Conservation (phyloP, 305 asterid genomes). For the Fraxinus albicans region DNA sequence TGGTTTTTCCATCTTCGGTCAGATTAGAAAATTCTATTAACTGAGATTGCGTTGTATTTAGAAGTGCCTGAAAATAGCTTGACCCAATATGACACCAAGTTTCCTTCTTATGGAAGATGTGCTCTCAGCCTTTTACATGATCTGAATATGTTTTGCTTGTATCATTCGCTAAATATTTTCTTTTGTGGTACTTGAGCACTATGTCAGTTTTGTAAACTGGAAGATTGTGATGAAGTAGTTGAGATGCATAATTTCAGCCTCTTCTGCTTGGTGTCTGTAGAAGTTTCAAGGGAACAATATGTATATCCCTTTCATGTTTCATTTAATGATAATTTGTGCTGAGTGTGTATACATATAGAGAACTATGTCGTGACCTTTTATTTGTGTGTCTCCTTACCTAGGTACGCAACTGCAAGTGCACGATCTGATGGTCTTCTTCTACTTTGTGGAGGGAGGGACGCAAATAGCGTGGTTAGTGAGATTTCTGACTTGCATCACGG, state of each 20-base stretch:
- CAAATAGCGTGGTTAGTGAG: slow-evolving; percentile 86
- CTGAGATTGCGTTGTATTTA: neutral
- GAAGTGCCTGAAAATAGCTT: neutral
- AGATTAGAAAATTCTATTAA: neutral
- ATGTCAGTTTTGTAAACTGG: neutral
- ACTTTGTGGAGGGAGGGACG: slow-evolving; percentile 99
- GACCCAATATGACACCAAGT: neutral
- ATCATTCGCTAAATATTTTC: neutral
- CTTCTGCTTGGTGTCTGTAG: neutral
- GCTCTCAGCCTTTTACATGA: slow-evolving; percentile 1
- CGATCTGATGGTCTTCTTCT: slow-evolving; percentile 99
- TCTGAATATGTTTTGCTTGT: neutral
- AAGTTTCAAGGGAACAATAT: neutral
- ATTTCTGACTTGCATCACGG: slow-evolving; percentile 10
- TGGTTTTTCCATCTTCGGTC: neutral
- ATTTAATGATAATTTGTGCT: neutral
- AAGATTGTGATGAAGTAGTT: neutral
- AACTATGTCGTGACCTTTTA: neutral
- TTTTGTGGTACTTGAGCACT: neutral
- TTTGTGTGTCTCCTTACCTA: slow-evolving; percentile 31
- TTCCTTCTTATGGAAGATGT: neutral
- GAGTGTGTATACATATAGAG: neutral
- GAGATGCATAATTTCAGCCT: neutral
- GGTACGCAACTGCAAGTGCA: slow-evolving; percentile 99
- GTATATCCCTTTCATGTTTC: neutral